These are phyloP conservation scores for Torulaspora globosa DNA, from an alignment of 1,139 yeast species.

Conservation along the genomic window DNA sequence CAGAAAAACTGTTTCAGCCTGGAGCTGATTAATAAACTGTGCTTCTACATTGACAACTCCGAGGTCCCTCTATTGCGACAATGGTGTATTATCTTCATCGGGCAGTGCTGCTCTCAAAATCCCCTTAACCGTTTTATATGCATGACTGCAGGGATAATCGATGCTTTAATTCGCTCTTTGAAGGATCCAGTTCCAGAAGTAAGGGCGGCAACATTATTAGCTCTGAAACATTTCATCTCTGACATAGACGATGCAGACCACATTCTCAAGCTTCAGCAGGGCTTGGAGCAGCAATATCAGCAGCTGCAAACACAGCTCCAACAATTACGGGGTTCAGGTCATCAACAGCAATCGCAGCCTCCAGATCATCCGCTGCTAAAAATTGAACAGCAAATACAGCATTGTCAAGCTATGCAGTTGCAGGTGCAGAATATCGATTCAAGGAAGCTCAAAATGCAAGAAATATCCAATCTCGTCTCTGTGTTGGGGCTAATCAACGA, in stretches of 20 bases:
- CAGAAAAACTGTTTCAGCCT: conserved; percentile 75
- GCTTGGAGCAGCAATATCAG: conserved; percentile 33
- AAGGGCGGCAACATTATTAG: conserved; percentile 74
- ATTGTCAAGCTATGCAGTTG: conserved; percentile 29
- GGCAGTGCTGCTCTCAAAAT: conserved; percentile 71
- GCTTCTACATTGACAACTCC: conserved; percentile 61
- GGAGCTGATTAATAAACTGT: conserved; percentile 66
- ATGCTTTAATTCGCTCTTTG: conserved; percentile 52
- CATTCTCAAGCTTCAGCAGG: conserved; percentile 32
- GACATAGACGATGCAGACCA: conserved; percentile 41
- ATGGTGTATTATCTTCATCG: conserved; percentile 80
- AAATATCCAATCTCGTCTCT: conserved; percentile 44
- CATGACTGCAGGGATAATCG: conserved; percentile 60
- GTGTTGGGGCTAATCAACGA: conserved; percentile 59
- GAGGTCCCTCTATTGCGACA: conserved; percentile 85
- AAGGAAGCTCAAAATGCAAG: conserved; percentile 41
- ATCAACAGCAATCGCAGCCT: conserved; percentile 24
- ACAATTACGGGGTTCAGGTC: conserved; percentile 26
- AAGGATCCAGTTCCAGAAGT: conserved; percentile 95
- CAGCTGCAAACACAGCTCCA: conserved; percentile 35
- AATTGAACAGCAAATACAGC: conserved; percentile 34
- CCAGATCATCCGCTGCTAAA: conserved; percentile 34
- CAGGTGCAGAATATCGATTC: conserved; percentile 34
- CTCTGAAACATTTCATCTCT: conserved; percentile 67
- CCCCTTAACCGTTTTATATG: conserved; percentile 75